phyloP scores from a whole-genome alignment of 2,329 filamentous ascomycete species.

The Sarocladium strictum region DNA sequence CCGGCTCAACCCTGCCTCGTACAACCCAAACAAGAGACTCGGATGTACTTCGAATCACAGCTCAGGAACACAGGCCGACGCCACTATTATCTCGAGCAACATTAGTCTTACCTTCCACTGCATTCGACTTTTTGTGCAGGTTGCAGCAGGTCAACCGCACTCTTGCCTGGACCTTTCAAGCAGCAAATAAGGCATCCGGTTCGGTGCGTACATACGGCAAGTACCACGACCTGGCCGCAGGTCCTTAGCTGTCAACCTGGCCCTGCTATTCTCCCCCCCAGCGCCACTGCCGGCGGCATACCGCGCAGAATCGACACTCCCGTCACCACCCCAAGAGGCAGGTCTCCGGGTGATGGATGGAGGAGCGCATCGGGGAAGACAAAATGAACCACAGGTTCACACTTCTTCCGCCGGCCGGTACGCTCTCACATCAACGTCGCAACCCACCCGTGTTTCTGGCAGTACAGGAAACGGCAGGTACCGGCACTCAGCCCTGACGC shows the following conservation, averaged over 20 bases:
- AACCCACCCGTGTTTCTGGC: constrained; percentile 32
- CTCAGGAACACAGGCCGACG: background rate
- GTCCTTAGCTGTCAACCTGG: constrained; percentile 48
- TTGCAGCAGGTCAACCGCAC: background rate
- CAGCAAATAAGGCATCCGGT: background rate
- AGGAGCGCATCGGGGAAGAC: constrained; percentile 65
- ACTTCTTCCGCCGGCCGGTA: constrained; percentile 51
- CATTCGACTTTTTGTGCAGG: background rate
- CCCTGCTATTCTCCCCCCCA: constrained; percentile 53
- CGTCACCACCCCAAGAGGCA: constrained; percentile 46
- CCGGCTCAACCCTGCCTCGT: background rate
- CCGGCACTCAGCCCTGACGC: constrained; percentile 42
- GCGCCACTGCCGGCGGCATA: constrained; percentile 61
- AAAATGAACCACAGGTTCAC: constrained; percentile 66
- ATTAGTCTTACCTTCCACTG: background rate
- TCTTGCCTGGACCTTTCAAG: background rate
- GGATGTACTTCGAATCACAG: constrained; percentile 1
- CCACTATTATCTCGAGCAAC: constrained; percentile 1
- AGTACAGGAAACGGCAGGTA: constrained; percentile 33
- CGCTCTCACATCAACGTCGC: constrained; percentile 42
- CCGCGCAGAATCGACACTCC: constrained; percentile 38
- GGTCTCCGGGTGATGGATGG: constrained; percentile 69
- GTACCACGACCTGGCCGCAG: background rate
- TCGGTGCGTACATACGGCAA: background rate
- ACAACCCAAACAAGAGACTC: background rate